Evolutionary conservation across 805 yeast genomes (phyloP).

Genomic region (Kockiozyma suomiensis): DNA sequence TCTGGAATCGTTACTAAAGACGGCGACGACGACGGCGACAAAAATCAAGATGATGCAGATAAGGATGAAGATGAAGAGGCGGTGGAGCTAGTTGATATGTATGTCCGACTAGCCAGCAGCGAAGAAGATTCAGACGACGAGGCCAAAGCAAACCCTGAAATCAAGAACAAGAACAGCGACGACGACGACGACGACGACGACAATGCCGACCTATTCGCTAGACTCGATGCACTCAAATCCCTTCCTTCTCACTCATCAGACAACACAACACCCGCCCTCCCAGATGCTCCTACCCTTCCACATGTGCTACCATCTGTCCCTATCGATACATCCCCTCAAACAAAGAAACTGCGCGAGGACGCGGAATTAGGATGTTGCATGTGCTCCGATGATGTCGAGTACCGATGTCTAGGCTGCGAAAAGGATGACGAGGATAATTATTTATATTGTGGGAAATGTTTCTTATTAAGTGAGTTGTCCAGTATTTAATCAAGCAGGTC

Average conservation of each 20-base stretch:
- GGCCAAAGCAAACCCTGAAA: no score
- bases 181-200: slow-evolving; percentile 3
- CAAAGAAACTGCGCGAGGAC: slow-evolving; percentile 27
- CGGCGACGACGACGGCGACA: not conserved
- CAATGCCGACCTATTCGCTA: slow-evolving; percentile 14
- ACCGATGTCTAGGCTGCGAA: slow-evolving; percentile 31
- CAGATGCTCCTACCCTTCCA: slow-evolving; percentile 19
- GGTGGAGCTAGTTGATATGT: slow-evolving; percentile 27
- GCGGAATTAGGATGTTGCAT: slow-evolving; percentile 33
- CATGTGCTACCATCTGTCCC: slow-evolving; percentile 20
- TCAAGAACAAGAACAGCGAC: not conserved
- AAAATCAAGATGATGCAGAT: slow-evolving; percentile 1
- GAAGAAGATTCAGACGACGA: slow-evolving; percentile 13
- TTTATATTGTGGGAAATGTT: slow-evolving; percentile 31
- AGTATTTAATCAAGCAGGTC: not conserved
- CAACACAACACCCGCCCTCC: slow-evolving; percentile 3
- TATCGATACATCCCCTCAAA: not conserved
- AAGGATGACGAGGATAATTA: slow-evolving; percentile 30
- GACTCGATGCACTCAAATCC: slow-evolving; percentile 18
- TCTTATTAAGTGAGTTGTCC: slow-evolving; percentile 21
- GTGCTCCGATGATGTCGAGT: slow-evolving; percentile 31
- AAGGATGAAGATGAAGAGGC: slow-evolving; percentile 29
- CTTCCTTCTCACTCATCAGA: no score
- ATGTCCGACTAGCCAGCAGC: slow-evolving; percentile 21
- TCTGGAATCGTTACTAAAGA: slow-evolving; percentile 9